phyloP scores from a whole-genome alignment of 768 basidiomycete species.

The Russula dissimulans region DNA sequence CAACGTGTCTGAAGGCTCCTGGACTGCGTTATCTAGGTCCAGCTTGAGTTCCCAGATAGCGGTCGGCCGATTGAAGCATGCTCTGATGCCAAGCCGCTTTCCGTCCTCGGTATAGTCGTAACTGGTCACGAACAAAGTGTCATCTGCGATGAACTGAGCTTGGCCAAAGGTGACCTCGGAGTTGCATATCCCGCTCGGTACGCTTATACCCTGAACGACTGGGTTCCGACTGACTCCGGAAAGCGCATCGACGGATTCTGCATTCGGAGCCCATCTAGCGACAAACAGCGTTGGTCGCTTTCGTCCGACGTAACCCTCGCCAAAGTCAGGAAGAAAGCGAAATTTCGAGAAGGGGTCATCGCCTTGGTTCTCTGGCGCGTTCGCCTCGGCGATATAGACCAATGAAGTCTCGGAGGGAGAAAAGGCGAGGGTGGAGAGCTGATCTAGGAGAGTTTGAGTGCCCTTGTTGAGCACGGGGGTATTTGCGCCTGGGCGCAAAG shows the following conservation, averaged over 20 bases:
- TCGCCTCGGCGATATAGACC: slow-evolving; percentile 18
- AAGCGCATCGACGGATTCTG: not conserved
- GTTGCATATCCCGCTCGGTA: not conserved
- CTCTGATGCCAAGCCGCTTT: slow-evolving; percentile 25
- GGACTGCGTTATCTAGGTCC: not conserved
- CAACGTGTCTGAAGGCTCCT: not conserved
- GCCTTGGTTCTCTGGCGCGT: slow-evolving; percentile 5
- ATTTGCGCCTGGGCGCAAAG: not conserved
- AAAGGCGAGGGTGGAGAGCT: slow-evolving; percentile 13
- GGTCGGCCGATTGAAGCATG: slow-evolving; percentile 26
- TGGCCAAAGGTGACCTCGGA: slow-evolving; percentile 12
- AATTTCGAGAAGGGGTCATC: slow-evolving; percentile 15
- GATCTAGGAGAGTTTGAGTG: not conserved
- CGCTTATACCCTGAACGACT: not conserved
- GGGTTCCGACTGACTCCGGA: not conserved
- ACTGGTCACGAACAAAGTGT: slow-evolving; percentile 23
- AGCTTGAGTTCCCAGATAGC: slow-evolving; percentile 24
- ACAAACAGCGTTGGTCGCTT: slow-evolving; percentile 16
- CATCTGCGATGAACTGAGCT: slow-evolving; percentile 14
- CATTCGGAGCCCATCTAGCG: not conserved
- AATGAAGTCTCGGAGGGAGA: slow-evolving; percentile 17
- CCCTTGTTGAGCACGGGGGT: not conserved
- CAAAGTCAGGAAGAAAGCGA: slow-evolving; percentile 15
- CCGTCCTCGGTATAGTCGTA: slow-evolving; percentile 23
- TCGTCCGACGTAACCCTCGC: slow-evolving; percentile 13